Evolutionary conservation across 768 basidiomycete genomes (phyloP), one percentile per base, ranked within the genome.

Genomic region (Hortiboletus campestris): DNA sequence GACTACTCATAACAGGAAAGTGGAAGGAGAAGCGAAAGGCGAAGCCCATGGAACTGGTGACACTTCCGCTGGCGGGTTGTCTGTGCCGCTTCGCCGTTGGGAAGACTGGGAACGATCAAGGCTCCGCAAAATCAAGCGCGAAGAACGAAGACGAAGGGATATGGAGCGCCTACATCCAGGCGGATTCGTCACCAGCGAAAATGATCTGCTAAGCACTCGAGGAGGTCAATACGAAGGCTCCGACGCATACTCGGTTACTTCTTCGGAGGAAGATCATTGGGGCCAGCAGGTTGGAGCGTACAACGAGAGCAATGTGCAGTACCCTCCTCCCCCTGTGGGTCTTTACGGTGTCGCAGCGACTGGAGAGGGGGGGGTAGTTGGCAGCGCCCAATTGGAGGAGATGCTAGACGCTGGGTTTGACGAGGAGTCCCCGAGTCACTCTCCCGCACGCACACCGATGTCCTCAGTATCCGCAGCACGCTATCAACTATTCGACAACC

Each of bases 71-170:
- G 78, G 77, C 49, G 83, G 81, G 6, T 72, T 78, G 41, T 83
- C 82, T 0, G 84, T 98, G n/a, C 94, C 97, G 0, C 75, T 98
- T 68, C 84, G 96, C n/a, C 82, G 96, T 47, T 99, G 97, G 97
- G 97, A 98, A 73, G 96, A 99, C 64, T 99, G 96, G 97, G 97
- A 99, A 67, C 84, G 94, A 22, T 96, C 94, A 25, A 82, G 97
- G 42, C 78, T 98, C 45, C 88, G 96, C 48, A 98, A 98, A 74
- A 59, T 96, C 32, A 85, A 83, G 57, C 85, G 97, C 2, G 95
- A 97, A 65, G 91, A 94, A 63, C 80, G 87, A 61, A 78, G 93
- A 54, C 76, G 88, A 55, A 79, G 78, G 64, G 94, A 98, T 8
- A 81, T 97, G 61, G 94, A 94, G 65, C 83, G 91, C 42, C 71